Base-by-base conservation (phyloP, 192 early-diverging fungal species). In the Backusella mclennaniae region DNA sequence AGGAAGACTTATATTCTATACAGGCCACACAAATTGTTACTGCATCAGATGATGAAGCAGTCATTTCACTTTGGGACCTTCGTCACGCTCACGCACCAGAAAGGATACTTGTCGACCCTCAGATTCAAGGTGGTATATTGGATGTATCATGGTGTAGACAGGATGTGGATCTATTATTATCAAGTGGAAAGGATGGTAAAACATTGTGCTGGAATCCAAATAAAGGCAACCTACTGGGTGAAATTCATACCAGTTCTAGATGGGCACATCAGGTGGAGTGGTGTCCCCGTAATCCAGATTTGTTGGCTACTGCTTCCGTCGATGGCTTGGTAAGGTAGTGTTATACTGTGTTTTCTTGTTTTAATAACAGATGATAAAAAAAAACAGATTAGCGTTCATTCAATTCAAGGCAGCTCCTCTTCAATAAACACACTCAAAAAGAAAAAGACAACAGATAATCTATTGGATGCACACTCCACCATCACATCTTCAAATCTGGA, bases 251-350 rank as follows among this genome's bases (percentile, higher is more conserved):
- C 46, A 89, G 89, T 71, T 84, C 82, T 75, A 98, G 97, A 87
- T 99, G 96, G 97, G 88, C 92, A 17, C 97, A 97, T 82, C 94
- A 98, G 75, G 96, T 94, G 49, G 93, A 96, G 75, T 98, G 97
- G 96, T 97, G 95, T 82, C 92, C 93, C 71, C 82, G 90, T 42
- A 98, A 99, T 80, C 98, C 98, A 12, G 95, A 98, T 76, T 81
- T 97, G 21, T 85, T 96, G 53, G 91, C 91, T 23, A 90, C 93
- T 39, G 91, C 96, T 9, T 95, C 95, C 1, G 98, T 95, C 76
- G 98, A 99, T 83, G 96, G 96, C 12, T 89, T 90, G 79, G 86
- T 90, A 84, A 19, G 33, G 33, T 33, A 33, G 33, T 33, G 33
- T 33, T 33, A 33, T 33, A 33, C 33, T 33, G 33, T 33, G 33